These are phyloP conservation scores for Lobulomyces angularis DNA, from an alignment of 192 early-diverging fungal genomes.

Conservation along the genomic window DNA sequence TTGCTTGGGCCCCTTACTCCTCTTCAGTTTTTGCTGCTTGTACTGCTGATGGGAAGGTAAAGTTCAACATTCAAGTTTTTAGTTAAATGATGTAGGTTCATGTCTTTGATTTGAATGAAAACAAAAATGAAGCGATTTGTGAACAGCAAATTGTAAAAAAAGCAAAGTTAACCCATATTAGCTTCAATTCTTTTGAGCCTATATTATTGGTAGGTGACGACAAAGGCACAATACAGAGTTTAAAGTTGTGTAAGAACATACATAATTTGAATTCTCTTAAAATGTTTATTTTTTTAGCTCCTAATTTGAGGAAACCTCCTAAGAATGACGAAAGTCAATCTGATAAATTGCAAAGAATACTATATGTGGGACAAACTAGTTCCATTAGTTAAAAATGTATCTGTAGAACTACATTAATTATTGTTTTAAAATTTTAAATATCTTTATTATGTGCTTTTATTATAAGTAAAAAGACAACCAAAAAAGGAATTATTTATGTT, in stretches of 20 bases:
- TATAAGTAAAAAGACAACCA: no score
- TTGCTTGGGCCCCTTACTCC: constrained; percentile 55
- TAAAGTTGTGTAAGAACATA: constrained; percentile 29
- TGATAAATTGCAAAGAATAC: no score
- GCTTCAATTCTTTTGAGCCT: constrained; percentile 48
- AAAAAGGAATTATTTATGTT: no score
- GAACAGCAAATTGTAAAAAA: constrained; percentile 47
- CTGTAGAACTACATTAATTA: no score
- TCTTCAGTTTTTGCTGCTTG: constrained; percentile 49
- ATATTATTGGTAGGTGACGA: constrained; percentile 49
- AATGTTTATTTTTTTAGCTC: no score
- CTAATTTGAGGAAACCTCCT: no score
- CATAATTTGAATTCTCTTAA: no score
- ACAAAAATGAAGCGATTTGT: constrained; percentile 51
- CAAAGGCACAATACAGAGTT: constrained; percentile 30
- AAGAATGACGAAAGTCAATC: no score
- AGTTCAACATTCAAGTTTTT: neutral
- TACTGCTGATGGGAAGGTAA: constrained; percentile 47
- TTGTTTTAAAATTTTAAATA: no score
- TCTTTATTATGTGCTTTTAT: no score
- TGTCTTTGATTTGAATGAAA: constrained; percentile 45
- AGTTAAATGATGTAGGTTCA: constrained; percentile 19
- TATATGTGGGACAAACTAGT: no score
- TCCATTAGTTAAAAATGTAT: no score
- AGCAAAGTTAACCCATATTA: constrained; percentile 45